Conservation (phyloP, 148 eudicot genomes). For the Persicaria maculosa region DNA sequence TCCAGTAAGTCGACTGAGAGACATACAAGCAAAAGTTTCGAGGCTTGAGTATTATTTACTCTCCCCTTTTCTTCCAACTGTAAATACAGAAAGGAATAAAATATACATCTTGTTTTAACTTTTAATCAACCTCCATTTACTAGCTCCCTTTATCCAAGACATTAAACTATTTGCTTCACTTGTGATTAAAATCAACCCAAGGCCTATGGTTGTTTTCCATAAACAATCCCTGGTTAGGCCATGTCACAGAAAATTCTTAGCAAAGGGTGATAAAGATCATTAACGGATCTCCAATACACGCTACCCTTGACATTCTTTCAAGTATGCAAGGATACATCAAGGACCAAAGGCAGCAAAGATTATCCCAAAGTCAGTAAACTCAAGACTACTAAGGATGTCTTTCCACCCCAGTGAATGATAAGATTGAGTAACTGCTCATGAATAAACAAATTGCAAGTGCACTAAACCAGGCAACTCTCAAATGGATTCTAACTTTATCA, state of each 20-base stretch:
- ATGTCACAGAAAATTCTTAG: not conserved
- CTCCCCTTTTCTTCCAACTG: not conserved
- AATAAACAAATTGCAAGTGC: not conserved
- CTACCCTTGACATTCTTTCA: not conserved
- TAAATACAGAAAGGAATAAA: not conserved
- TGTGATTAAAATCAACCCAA: not conserved
- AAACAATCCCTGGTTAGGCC: not conserved
- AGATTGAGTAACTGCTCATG: not conserved
- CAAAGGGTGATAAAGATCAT: not conserved
- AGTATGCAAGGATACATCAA: not conserved
- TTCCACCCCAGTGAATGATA: not conserved
- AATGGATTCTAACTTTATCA: not conserved
- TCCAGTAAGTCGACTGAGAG: slow-evolving; percentile 5
- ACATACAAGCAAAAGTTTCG: not conserved
- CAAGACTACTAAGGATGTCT: not conserved
- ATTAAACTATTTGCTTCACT: not conserved
- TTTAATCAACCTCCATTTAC: not conserved
- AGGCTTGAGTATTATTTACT: not conserved
- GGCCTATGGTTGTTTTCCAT: not conserved
- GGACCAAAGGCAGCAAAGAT: slow-evolving; percentile 4
- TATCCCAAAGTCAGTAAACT: not conserved
- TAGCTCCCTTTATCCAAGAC: not conserved
- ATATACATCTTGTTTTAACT: not conserved
- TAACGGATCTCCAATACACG: not conserved
- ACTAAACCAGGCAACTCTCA: not conserved